Evolutionary conservation across 1,139 yeast genomes (phyloP).

Genomic region (Ashbya aceris): DNA sequence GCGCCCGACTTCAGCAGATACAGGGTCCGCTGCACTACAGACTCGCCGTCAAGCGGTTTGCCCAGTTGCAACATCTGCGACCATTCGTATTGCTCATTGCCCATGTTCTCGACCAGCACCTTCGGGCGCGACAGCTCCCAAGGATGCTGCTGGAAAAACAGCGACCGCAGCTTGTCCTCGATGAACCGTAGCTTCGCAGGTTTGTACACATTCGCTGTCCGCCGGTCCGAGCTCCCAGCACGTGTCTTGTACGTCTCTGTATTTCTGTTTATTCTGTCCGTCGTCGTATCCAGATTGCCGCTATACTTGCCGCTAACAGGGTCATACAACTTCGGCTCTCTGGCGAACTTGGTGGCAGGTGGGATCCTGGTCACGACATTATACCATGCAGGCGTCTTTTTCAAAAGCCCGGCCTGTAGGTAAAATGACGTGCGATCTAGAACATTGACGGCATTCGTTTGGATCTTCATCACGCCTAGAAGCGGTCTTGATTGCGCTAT

Average conservation of each 20-base stretch:
- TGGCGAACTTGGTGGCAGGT: constrained; percentile 52
- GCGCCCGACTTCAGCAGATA: constrained; percentile 45
- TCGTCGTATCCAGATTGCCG: constrained; percentile 13
- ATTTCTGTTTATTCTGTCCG: constrained; percentile 9
- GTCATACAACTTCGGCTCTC: constrained; percentile 38
- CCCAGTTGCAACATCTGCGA: constrained; percentile 58
- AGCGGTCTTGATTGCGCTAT: neutral
- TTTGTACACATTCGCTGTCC: constrained; percentile 36
- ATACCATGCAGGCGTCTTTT: constrained; percentile 76
- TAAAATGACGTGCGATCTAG: constrained; percentile 70
- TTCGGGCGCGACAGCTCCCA: constrained; percentile 98
- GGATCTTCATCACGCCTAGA: constrained; percentile 46
- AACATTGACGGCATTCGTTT: constrained; percentile 58
- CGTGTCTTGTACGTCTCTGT: constrained; percentile 44
- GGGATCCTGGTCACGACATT: constrained; percentile 74
- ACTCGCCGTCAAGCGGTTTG: constrained; percentile 81
- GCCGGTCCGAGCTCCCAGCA: constrained; percentile 25
- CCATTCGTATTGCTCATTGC: constrained; percentile 60
- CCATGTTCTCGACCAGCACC: constrained; percentile 65
- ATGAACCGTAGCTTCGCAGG: constrained; percentile 59
- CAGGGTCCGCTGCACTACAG: constrained; percentile 85
- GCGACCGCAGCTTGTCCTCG: constrained; percentile 74
- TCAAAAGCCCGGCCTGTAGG: constrained; percentile 54
- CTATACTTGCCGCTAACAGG: constrained; percentile 22
- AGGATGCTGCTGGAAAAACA: constrained; percentile 89